Evolutionary conservation across 352 stramenopile genomes (phyloP).

Genomic region (Globisporangium takayamanum): DNA sequence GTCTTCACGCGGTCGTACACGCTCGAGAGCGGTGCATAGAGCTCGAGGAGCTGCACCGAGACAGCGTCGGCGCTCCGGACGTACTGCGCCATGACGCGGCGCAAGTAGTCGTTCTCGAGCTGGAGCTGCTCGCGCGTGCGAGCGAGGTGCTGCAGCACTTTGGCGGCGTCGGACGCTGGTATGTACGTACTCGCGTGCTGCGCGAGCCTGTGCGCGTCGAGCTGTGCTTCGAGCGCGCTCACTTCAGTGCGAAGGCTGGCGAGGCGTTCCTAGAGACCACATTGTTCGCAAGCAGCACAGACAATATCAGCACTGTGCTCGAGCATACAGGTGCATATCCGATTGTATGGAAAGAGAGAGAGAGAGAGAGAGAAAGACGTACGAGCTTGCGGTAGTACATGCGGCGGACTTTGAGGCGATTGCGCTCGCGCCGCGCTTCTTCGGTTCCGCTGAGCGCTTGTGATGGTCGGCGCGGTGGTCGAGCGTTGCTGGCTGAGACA

Average conservation of each 20-base stretch:
- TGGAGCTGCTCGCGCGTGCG: slow-evolving; percentile 1
- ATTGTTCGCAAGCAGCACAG: not conserved
- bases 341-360: too few relatives aligned
- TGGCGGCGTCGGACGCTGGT: not conserved
- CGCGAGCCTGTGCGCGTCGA: not conserved
- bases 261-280: slow-evolving; percentile 4
- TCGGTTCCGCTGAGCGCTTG: not conserved
- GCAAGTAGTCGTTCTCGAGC: slow-evolving; percentile 12
- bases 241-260: slow-evolving; percentile 2
- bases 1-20: slow-evolving; percentile 5
- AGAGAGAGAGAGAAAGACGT: not conserved
- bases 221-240: not conserved
- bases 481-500: not conserved
- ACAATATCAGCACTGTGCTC: not conserved
- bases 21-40: not conserved
- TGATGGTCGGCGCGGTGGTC: not conserved
- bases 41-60: slow-evolving; percentile 1
- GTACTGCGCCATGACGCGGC: not conserved
- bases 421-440: slow-evolving; percentile 11
- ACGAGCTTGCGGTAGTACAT: slow-evolving; percentile 18
- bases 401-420: slow-evolving; percentile 14
- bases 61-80: slow-evolving; percentile 1
- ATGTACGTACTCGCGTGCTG: not conserved
- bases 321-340: not conserved
- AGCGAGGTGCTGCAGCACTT: not conserved